These are phyloP conservation scores for Saccharum officinarum DNA, from an alignment of 176 grass and related monocot genomes.

Conservation along the genomic window DNA sequence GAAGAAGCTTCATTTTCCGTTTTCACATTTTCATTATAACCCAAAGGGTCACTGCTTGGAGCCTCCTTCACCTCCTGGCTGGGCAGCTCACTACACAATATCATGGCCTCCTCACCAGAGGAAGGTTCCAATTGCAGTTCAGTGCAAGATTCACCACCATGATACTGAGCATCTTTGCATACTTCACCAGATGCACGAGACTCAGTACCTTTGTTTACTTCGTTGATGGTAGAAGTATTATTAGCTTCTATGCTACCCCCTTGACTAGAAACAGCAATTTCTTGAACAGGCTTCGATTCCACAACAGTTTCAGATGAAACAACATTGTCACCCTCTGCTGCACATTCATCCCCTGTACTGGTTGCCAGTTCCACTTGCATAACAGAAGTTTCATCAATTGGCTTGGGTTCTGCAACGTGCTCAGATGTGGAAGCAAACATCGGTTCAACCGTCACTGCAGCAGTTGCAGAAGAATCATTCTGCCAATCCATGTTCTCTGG, in stretches of 20 bases:
- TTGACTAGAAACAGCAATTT: conserved; percentile 14
- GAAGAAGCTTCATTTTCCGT: not conserved
- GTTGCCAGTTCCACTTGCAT: conserved; percentile 19
- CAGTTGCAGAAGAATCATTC: conserved; percentile 26
- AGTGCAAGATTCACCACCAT: conserved; percentile 3
- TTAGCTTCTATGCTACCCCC: conserved; percentile 3
- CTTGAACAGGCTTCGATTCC: not conserved
- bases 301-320: conserved; percentile 1
- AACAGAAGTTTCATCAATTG: conserved; percentile 24
- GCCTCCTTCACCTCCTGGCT: conserved; percentile 10
- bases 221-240: not conserved
- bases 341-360: not conserved
- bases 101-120: not conserved
- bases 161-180: not conserved
- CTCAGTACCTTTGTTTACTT: not conserved
- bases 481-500: conserved; percentile 10
- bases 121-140: not conserved
- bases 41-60: not conserved
- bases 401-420: not conserved
- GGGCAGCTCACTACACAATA: not conserved
- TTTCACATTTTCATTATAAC: not conserved
- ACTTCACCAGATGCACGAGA: not conserved
- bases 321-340: not conserved
- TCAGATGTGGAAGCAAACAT: not conserved
- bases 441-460: not conserved